Evolutionary conservation across 257 asterid species (phyloP).

Genomic region (Gynochthodes officinalis): DNA sequence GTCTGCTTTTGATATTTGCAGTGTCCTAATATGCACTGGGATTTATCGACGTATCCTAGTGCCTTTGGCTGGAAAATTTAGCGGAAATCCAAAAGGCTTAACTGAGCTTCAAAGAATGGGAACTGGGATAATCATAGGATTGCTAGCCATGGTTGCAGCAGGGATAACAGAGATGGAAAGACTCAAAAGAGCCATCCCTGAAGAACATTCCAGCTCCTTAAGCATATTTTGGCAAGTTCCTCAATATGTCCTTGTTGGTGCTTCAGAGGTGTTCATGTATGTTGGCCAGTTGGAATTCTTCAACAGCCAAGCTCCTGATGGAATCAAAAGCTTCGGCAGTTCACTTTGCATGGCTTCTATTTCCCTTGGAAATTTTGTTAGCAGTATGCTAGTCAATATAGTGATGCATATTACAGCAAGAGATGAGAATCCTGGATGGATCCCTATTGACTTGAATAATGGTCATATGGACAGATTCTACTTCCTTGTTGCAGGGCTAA

Average conservation of each 20-base stretch:
- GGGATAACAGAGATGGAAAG: constrained; percentile 46
- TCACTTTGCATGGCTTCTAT: constrained; percentile 82
- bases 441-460: constrained; percentile 50
- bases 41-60: constrained; percentile 49
- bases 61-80: constrained; percentile 44
- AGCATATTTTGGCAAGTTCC: constrained; percentile 76
- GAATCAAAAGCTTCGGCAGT: constrained; percentile 76
- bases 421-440: constrained; percentile 53
- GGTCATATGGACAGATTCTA: constrained; percentile 68
- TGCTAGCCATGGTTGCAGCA: constrained; percentile 69
- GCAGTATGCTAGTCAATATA: constrained; percentile 57
- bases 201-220: constrained; percentile 33
- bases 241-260: constrained; percentile 67
- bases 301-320: constrained; percentile 77
- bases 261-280: constrained; percentile 86
- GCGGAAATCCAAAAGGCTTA: constrained; percentile 51
- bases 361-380: constrained; percentile 65
- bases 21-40: constrained; percentile 61
- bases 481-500: constrained; percentile 46
- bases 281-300: constrained; percentile 76
- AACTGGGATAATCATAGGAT: constrained; percentile 58
- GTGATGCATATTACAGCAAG: constrained; percentile 54
- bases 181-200: constrained; percentile 34
- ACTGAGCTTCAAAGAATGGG: constrained; percentile 91
- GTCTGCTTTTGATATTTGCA: constrained; percentile 70